phyloP scores from a whole-genome alignment of 2,329 filamentous ascomycete genomes.

The Ophiognomonia clavigignenti-juglandacearum region DNA sequence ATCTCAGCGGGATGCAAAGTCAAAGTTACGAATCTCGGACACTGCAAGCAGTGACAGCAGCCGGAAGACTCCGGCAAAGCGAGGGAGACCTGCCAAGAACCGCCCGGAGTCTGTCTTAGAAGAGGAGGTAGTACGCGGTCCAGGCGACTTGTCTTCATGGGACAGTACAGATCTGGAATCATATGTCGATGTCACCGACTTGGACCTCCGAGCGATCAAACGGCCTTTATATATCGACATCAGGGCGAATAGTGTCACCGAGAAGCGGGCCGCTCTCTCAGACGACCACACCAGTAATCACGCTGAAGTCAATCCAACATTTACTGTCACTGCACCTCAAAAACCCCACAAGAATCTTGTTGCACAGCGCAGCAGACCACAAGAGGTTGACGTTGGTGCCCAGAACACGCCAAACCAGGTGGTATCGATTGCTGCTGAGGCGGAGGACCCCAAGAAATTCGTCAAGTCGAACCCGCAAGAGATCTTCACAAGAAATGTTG shows the following conservation, averaged over 20 bases:
- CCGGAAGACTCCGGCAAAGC: not conserved
- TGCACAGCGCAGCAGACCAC: not conserved
- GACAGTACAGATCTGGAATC: constrained; percentile 1
- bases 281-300: not conserved
- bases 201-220: not conserved
- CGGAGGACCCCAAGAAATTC: not conserved
- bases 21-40: not conserved
- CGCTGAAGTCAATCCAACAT: no score
- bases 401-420: not conserved
- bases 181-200: constrained; percentile 6
- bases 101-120: not conserved
- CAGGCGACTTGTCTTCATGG: not conserved
- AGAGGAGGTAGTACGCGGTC: not conserved
- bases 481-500: constrained; percentile 13
- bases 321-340: no score
- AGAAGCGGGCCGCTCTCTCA: not conserved
- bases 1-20: not conserved
- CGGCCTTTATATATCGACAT: constrained; percentile 12
- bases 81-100: not conserved
- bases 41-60: not conserved
- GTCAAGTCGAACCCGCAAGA: not conserved
- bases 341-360: no score
- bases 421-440: not conserved
- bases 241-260: not conserved
- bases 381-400: not conserved